Conservation (phyloP, 768 basidiomycete genomes). For the Suillus americanus region DNA sequence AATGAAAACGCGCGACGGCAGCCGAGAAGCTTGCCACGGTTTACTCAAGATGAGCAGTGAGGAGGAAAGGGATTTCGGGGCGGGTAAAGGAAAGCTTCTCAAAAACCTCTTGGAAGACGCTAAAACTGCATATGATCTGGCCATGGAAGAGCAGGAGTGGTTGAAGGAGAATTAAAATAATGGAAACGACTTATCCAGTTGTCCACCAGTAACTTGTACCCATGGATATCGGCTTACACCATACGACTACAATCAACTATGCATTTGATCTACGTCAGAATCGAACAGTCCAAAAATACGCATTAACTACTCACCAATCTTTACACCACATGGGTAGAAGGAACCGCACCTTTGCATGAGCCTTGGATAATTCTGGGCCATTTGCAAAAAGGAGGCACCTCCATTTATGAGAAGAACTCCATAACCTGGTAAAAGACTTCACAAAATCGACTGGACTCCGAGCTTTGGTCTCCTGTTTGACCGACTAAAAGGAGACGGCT, state of each 20-base stretch:
- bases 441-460: too few relatives aligned
- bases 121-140: background rate
- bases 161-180: background rate
- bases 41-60: background rate
- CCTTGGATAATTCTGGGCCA: too few relatives aligned
- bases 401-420: too few relatives aligned
- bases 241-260: too few relatives aligned
- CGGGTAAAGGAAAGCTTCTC: background rate
- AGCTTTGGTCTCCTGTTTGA: too few relatives aligned
- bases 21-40: background rate
- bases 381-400: too few relatives aligned
- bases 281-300: background rate
- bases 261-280: too few relatives aligned
- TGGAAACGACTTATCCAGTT: background rate
- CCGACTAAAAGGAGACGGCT: too few relatives aligned
- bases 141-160: background rate
- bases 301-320: background rate
- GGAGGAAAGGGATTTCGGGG: background rate
- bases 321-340: too few relatives aligned
- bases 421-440: too few relatives aligned
- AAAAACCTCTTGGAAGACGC: background rate
- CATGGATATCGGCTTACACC: conserved; percentile 3
- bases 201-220: conserved; percentile 27
- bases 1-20: background rate
- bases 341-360: too few relatives aligned